Percentiles rank a stretch among this genome's conserved stretches.
Evolutionary conservation across 1,139 yeast species (phyloP).

Genomic region (Debaryomyces robertsiae): DNA sequence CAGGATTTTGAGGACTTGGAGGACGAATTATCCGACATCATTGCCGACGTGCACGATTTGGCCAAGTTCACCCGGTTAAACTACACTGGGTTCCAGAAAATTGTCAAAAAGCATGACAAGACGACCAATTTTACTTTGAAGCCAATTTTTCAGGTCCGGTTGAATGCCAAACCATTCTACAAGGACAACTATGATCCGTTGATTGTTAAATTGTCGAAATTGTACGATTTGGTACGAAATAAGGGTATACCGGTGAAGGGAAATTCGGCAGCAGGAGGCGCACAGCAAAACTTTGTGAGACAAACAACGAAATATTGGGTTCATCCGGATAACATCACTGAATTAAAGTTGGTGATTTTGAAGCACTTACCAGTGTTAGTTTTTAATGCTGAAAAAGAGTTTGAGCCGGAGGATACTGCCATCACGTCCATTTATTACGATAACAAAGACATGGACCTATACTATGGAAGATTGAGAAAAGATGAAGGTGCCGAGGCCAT

Average conservation of each 20-base stretch:
- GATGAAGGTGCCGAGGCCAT: constrained; percentile 99
- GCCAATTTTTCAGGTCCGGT: constrained; percentile 90
- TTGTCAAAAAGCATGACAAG: constrained; percentile 94
- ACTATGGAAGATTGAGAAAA: constrained; percentile 90
- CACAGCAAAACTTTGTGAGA: constrained; percentile 96
- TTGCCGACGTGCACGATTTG: constrained; percentile 96
- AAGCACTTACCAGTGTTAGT: constrained; percentile 96
- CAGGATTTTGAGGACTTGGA: constrained; percentile 90
- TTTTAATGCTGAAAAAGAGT: constrained; percentile 93
- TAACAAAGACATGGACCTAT: constrained; percentile 82
- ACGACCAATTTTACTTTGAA: constrained; percentile 78
- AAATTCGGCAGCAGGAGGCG: constrained; percentile 95
- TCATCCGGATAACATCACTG: constrained; percentile 98
- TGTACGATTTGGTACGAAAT: constrained; percentile 91
- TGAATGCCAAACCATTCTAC: constrained; percentile 91
- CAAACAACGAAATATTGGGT: constrained; percentile 99
- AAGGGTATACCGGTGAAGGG: constrained; percentile 94
- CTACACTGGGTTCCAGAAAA: constrained; percentile 95
- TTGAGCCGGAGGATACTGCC: constrained; percentile 91
- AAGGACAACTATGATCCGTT: constrained; percentile 90
- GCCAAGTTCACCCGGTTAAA: constrained; percentile 91
- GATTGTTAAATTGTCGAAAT: constrained; percentile 84
- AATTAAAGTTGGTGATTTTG: constrained; percentile 84
- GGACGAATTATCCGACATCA: constrained; percentile 87
- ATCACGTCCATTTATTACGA: constrained; percentile 96